Percentiles rank a stretch among this genome's conserved stretches.
phyloP scores from a whole-genome alignment of 1,139 yeast genomes.

The Trichomonascaceae sp. region DNA sequence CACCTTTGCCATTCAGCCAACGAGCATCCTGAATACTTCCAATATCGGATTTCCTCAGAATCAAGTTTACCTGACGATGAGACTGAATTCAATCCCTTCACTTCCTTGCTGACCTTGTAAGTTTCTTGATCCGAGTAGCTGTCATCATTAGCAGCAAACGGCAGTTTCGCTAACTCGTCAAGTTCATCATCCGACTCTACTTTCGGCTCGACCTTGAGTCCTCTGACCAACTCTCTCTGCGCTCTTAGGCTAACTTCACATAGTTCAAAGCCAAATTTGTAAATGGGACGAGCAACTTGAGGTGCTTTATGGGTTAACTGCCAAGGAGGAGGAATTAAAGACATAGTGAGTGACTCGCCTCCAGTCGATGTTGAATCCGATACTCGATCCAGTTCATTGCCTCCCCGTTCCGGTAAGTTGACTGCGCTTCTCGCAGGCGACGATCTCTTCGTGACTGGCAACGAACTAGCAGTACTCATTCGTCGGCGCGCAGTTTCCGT shows the following conservation, averaged over 20 bases:
- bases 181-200: background rate
- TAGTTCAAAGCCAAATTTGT: conserved; percentile 25
- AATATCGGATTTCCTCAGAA: conserved; percentile 25
- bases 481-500: background rate
- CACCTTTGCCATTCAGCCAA: conserved; percentile 57
- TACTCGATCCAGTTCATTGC: background rate
- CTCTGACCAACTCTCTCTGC: conserved; percentile 16
- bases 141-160: background rate
- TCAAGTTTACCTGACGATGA: background rate
- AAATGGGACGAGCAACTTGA: conserved; percentile 24
- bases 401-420: conserved; percentile 1
- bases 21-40: conserved; percentile 53
- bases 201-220: conserved; percentile 9
- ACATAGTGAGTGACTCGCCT: conserved; percentile 22
- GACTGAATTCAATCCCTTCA: background rate
- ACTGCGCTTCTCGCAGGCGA: conserved; percentile 2
- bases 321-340: conserved; percentile 30
- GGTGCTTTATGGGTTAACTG: conserved; percentile 26
- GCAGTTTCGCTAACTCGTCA: background rate
- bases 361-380: background rate
- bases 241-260: conserved; percentile 20
- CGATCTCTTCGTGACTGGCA: background rate
- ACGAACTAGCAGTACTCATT: background rate
- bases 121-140: background rate
- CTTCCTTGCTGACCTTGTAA: background rate